Conservation (phyloP, 2,329 filamentous ascomycete genomes). For the Trichoderma polysporum region DNA sequence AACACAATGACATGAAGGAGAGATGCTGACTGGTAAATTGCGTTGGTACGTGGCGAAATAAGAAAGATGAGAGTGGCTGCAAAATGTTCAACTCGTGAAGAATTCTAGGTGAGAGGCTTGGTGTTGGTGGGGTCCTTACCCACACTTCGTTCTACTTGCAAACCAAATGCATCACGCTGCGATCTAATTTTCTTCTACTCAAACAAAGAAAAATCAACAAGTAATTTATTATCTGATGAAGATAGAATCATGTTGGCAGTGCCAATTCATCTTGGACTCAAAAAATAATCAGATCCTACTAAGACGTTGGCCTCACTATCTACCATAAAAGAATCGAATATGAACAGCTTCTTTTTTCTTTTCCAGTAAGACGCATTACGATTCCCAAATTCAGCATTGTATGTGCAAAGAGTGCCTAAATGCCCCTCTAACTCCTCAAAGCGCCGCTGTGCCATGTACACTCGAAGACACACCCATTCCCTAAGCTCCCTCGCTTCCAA, state of each 20-base stretch:
- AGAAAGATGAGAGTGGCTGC: background rate
- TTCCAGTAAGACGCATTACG: constrained; percentile 7
- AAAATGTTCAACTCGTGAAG: background rate
- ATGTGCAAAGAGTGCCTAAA: constrained; percentile 24
- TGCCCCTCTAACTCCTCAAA: constrained; percentile 32
- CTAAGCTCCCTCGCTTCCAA: constrained; percentile 80
- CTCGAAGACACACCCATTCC: constrained; percentile 22
- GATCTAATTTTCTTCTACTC: background rate
- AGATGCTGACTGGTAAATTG: background rate
- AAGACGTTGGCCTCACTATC: background rate
- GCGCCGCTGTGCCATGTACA: constrained; percentile 33
- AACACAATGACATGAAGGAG: constrained; percentile 21
- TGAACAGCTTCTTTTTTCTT: background rate
- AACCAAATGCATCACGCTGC: background rate
- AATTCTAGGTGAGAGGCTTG: constrained; percentile 12
- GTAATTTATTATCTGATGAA: background rate
- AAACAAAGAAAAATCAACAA: background rate
- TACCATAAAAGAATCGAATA: background rate
- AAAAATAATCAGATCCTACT: background rate
- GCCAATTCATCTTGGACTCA: background rate
- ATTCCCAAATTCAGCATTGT: constrained; percentile 21
- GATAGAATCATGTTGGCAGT: background rate
- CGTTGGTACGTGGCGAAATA: background rate
- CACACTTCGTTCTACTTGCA: background rate
- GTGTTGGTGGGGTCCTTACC: background rate